These are phyloP conservation scores for Exidia glandulosa DNA, from an alignment of 768 basidiomycete genomes.

Conservation along the genomic window DNA sequence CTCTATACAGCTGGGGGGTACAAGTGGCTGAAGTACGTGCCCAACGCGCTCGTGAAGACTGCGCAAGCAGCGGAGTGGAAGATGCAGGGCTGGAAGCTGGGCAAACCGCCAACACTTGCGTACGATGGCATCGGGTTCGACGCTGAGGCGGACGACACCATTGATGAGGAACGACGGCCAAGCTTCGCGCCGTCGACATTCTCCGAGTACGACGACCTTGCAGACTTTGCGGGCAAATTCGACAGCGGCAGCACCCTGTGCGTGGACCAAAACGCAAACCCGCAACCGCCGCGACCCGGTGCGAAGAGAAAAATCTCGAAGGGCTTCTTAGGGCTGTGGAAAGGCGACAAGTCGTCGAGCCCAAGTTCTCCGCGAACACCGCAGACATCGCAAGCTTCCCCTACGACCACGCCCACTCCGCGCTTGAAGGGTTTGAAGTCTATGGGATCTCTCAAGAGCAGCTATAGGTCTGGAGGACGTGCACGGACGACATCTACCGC, in stretches of 20 bases:
- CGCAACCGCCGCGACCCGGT: conserved; percentile 14
- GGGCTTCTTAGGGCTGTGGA: conserved; percentile 53
- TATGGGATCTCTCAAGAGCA: conserved; percentile 59
- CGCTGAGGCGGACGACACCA: conserved; percentile 24
- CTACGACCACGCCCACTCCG: conserved; percentile 27
- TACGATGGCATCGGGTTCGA: conserved; percentile 83
- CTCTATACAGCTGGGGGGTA: conserved; percentile 55
- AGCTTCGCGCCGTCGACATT: conserved; percentile 64
- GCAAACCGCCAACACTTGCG: conserved; percentile 79
- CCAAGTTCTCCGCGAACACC: conserved; percentile 12
- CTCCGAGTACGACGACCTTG: conserved; percentile 81
- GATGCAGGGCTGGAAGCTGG: conserved; percentile 93
- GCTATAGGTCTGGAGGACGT: not conserved
- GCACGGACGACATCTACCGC: conserved; percentile 30
- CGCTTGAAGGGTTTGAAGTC: conserved; percentile 62
- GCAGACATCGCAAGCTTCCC: conserved; percentile 32
- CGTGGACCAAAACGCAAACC: conserved; percentile 20
- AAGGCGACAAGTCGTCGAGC: conserved; percentile 18
- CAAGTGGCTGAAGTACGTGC: conserved; percentile 95
- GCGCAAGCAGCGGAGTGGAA: conserved; percentile 98
- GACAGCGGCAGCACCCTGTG: conserved; percentile 70
- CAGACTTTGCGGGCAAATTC: conserved; percentile 79
- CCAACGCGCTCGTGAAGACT: conserved; percentile 83
- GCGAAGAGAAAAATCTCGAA: conserved; percentile 50
- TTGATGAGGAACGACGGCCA: conserved; percentile 43